Percentiles rank a stretch among this genome's conserved stretches.
These are phyloP conservation scores for Suaeda aralocaspica DNA, from an alignment of 148 eudicot genomes.

Conservation along the genomic window DNA sequence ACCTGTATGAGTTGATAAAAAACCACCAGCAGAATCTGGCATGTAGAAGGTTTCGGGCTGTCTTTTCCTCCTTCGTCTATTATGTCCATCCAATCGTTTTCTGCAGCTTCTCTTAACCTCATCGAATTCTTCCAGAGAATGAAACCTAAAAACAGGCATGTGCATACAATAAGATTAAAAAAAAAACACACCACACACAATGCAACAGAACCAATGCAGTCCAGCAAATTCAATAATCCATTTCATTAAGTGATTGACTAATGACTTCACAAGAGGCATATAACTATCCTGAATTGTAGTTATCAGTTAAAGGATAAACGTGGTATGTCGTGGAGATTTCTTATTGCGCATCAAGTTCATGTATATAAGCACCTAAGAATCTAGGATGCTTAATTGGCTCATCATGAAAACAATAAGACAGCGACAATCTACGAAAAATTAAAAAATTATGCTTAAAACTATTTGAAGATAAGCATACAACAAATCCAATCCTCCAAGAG, in stretches of 20 bases:
- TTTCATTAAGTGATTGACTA: too few species aligned
- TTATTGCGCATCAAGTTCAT: not conserved
- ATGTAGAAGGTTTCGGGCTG: conserved; percentile 35
- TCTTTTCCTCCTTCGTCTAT: conserved; percentile 49
- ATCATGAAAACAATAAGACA: not conserved
- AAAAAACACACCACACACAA: not conserved
- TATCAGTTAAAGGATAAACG: conserved; percentile 1
- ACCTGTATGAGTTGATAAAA: conserved; percentile 30
- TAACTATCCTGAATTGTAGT: not conserved
- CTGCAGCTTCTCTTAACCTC: conserved; percentile 56
- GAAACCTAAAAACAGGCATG: conserved; percentile 29
- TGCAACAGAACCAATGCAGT: conserved; percentile 6
- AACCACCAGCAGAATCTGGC: conserved; percentile 26
- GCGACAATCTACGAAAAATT: not conserved
- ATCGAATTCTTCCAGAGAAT: conserved; percentile 49
- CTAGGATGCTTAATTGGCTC: not conserved
- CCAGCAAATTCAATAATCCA: not conserved
- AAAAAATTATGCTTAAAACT: not conserved
- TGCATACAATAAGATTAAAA: not conserved
- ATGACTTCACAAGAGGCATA: too few species aligned
- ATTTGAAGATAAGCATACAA: not conserved
- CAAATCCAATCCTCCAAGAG: not conserved
- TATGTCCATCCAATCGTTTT: conserved; percentile 55
- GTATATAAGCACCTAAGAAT: conserved; percentile 5
- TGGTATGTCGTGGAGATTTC: conserved; percentile 3